Evolutionary conservation across 345 rosid species (phyloP).

Genomic region (Aquilaria malaccensis): DNA sequence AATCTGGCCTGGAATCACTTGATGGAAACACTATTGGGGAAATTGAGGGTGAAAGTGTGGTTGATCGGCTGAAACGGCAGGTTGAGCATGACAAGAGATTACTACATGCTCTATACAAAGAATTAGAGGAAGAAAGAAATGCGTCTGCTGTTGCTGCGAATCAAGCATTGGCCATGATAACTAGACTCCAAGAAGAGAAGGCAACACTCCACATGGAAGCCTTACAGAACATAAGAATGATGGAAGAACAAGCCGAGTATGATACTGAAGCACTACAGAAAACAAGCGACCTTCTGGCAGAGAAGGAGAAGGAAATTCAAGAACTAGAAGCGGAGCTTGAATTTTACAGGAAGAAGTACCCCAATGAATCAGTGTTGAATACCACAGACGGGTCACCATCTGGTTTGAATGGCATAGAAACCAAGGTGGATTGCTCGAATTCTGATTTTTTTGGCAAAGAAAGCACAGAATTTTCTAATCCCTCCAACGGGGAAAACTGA

Average conservation of each 20-base stretch:
- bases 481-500: too few species aligned
- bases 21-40: constrained; percentile 78
- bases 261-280: constrained; percentile 91
- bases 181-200: constrained; percentile 93
- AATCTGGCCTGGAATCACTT: constrained; percentile 59
- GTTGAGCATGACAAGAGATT: constrained; percentile 70
- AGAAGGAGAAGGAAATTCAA: constrained; percentile 76
- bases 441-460: too few species aligned
- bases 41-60: constrained; percentile 77
- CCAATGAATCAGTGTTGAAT: constrained; percentile 20
- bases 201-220: constrained; percentile 92
- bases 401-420: constrained; percentile 14
- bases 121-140: constrained; percentile 92
- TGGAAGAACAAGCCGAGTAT: constrained; percentile 74
- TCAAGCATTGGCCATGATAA: constrained; percentile 99
- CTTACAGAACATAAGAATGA: constrained; percentile 79
- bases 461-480: too few species aligned
- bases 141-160: constrained; percentile 81
- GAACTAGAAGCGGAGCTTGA: constrained; percentile 85
- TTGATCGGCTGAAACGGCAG: constrained; percentile 76
- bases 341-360: constrained; percentile 43
- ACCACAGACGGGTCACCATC: constrained; percentile 8
- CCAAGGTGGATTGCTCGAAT: constrained; percentile 2
- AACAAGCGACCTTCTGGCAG: constrained; percentile 66
- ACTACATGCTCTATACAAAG: constrained; percentile 53